Evolutionary conservation across 192 early-diverging fungal species (phyloP), one percentile per base, ranked within the genome.

Genomic region (Coemansia sp.): DNA sequence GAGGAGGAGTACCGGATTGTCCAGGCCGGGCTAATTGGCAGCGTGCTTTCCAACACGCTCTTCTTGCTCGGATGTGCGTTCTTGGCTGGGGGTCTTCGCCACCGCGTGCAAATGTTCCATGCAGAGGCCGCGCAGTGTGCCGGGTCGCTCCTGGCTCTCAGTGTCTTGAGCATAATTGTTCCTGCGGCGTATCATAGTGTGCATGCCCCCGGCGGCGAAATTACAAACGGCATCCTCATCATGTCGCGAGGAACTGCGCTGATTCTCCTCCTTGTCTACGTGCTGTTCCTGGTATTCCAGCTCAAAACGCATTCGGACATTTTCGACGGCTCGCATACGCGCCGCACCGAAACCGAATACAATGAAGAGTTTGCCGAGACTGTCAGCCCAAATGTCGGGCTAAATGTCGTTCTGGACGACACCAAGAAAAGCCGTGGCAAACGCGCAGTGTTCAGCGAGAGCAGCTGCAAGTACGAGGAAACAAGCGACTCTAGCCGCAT

Each of bases 1-100:
- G 69, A 89, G 34, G 87, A 86, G 10, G 74, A 86, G 35, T 79
- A 88, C 33, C 76, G 85, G 35, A 85, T 89, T 20, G 87, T 91
- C 23, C 88, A 91, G 79, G 84, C 91, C 9, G 88, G 91, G 7
- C 76, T 96, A 48, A 82, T 98, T 14, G 96, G 96, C 11, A 92
- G 92, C 23, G 93, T 98, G 64, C 82, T 98, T 17, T 92, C 90
- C 63, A 98, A 98, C 71, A 76, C 95, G 74, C 77, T 98, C 38
- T 83, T 98, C 59, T 89, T 97, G 1, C 83, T 95, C 5, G 96
- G 96, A 15, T 87, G 88, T 23, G 92, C 90, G 45, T 98, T 98
- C 69, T 58, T 95, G 17, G 69, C 80, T n/a, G 95, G 94, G 46
- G 95, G 95, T 9, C 32, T 87, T 19, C 80, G 85, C 29, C 87